phyloP scores from a whole-genome alignment of 331 rosid species.

The Acacia pycnantha region DNA sequence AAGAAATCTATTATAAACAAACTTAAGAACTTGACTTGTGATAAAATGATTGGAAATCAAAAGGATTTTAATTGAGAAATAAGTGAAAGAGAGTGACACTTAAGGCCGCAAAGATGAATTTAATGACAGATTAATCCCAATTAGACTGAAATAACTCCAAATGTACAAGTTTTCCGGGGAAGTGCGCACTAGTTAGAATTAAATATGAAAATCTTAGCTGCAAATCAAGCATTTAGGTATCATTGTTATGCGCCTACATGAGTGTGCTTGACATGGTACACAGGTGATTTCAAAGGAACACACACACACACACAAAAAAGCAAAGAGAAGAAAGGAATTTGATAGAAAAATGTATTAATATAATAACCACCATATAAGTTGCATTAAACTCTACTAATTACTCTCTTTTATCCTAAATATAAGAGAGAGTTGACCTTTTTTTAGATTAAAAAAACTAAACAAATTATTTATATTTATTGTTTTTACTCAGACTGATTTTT shows the following conservation, averaged over 20 bases:
- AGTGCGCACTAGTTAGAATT: neutral
- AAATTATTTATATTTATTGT: too few relatives aligned
- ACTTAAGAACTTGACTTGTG: neutral
- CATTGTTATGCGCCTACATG: neutral
- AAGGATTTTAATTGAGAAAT: neutral
- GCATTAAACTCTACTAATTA: neutral
- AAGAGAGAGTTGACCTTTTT: too few relatives aligned
- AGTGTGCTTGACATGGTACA: neutral
- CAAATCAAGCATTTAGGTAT: too few relatives aligned
- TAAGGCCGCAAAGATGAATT: neutral
- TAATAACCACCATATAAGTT: neutral
- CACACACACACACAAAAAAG: too few relatives aligned
- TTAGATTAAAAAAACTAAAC: too few relatives aligned
- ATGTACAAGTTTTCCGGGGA: too few relatives aligned
- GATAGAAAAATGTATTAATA: neutral
- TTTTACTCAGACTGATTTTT: too few relatives aligned
- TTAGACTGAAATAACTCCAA: too few relatives aligned
- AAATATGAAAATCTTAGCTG: neutral
- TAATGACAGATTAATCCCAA: neutral
- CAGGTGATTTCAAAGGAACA: neutral
- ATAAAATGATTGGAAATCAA: neutral
- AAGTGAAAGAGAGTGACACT: neutral
- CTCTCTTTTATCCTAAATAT: too few relatives aligned
- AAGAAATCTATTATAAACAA: neutral
- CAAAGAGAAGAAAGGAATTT: neutral